Conservation (phyloP, 1,284 basidiomycete species). For the Irpex sp. region DNA sequence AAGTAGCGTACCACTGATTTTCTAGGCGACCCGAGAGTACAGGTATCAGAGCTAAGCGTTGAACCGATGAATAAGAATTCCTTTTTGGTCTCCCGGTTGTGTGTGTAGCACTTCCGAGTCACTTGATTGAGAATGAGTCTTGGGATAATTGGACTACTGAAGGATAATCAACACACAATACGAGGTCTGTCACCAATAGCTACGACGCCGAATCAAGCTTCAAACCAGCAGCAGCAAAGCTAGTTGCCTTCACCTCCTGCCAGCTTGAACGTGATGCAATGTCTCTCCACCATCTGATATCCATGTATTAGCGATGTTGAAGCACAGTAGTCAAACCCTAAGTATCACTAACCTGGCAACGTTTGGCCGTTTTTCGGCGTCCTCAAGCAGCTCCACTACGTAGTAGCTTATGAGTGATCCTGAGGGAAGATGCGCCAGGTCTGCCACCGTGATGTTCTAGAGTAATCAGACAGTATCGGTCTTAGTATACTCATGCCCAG, state of each 20-base stretch:
- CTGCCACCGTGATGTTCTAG: constrained; percentile 44
- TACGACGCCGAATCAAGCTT: too few relatives aligned
- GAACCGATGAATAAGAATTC: too few relatives aligned
- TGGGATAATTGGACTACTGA: too few relatives aligned
- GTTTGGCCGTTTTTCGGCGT: constrained; percentile 23
- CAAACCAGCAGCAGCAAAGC: too few relatives aligned
- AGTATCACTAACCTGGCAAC: constrained; percentile 16
- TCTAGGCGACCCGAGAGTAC: too few relatives aligned
- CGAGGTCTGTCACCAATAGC: too few relatives aligned
- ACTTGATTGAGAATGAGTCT: too few relatives aligned
- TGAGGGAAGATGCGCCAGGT: constrained; percentile 51
- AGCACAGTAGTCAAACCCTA: neutral
- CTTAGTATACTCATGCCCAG: neutral
- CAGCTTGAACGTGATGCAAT: constrained; percentile 32
- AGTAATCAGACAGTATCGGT: neutral
- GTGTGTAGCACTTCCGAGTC: too few relatives aligned
- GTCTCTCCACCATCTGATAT: constrained; percentile 33
- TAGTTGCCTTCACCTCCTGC: constrained; percentile 26
- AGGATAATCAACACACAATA: too few relatives aligned
- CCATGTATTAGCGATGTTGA: neutral
- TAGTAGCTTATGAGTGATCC: constrained; percentile 24
- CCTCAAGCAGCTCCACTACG: constrained; percentile 18
- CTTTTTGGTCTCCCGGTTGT: too few relatives aligned
- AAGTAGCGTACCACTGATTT: too few relatives aligned
- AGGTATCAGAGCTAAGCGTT: too few relatives aligned